Conservation (phyloP, 179 eudicot species). For the Monotropa hypopitys region DNA sequence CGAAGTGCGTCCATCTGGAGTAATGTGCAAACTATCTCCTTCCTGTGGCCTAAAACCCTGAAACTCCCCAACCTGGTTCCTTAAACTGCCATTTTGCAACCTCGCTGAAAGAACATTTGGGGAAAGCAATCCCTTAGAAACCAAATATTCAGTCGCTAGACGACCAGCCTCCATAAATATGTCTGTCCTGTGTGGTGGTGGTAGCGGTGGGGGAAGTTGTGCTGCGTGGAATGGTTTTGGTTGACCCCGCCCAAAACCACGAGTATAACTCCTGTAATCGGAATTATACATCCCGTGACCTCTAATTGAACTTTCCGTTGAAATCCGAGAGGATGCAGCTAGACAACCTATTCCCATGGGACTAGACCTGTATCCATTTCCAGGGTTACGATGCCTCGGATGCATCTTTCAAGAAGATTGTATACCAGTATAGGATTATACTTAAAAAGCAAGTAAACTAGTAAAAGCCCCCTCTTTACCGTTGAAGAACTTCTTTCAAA, state of each 20-base stretch:
- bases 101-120: constrained; percentile 47
- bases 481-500: not conserved
- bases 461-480: not conserved
- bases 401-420: constrained; percentile 26
- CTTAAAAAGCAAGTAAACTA: not conserved
- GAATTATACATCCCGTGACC: constrained; percentile 38
- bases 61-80: constrained; percentile 25
- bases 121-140: constrained; percentile 64
- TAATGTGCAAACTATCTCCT: constrained; percentile 21
- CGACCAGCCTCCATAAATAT: constrained; percentile 84
- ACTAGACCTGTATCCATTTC: constrained; percentile 54
- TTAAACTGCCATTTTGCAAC: constrained; percentile 39
- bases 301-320: constrained; percentile 32
- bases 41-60: constrained; percentile 34
- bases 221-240: constrained; percentile 33
- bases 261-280: constrained; percentile 50
- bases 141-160: constrained; percentile 77
- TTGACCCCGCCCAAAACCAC: constrained; percentile 59
- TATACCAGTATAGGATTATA: not conserved
- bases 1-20: constrained; percentile 21
- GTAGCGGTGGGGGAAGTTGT: constrained; percentile 10
- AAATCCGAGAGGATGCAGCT: constrained; percentile 25
- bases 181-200: constrained; percentile 36
- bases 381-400: constrained; percentile 40
- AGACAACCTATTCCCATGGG: constrained; percentile 32